Evolutionary conservation across 176 grass and related monocot species (phyloP).

Genomic region (Rhynchospora pubera): DNA sequence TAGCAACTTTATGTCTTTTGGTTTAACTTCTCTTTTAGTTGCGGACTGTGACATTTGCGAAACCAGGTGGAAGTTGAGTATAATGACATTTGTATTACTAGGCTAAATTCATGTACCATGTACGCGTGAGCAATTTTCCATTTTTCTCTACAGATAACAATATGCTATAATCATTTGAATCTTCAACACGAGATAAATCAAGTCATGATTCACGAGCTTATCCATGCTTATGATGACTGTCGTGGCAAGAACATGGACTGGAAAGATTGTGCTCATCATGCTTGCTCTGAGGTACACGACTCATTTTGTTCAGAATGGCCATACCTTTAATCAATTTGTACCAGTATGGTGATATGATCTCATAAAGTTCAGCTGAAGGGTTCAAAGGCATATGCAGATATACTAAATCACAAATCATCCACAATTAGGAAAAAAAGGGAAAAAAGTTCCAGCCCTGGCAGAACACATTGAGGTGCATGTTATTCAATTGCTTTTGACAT

Average conservation of each 20-base stretch:
- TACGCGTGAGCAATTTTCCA: neutral
- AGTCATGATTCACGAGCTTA: conserved; percentile 72
- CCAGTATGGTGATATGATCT: neutral
- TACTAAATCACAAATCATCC: neutral
- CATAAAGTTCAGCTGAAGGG: neutral
- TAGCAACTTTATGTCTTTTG: neutral
- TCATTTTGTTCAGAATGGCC: neutral
- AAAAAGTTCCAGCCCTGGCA: neutral
- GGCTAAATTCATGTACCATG: neutral
- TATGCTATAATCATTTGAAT: conserved; percentile 69
- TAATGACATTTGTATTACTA: neutral
- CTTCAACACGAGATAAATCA: conserved; percentile 67
- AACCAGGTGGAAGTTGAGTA: too few species aligned
- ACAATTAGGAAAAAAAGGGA: neutral
- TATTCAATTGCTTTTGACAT: conserved; percentile 1
- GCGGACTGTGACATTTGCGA: too few species aligned
- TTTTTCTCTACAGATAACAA: conserved; percentile 45
- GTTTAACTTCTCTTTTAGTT: too few species aligned
- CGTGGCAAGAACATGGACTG: conserved; percentile 71
- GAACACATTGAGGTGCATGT: neutral
- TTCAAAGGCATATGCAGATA: neutral
- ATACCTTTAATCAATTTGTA: neutral
- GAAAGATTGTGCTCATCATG: conserved; percentile 92
- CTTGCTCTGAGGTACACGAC: conserved; percentile 77
- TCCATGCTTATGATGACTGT: conserved; percentile 96